A percentile compares a stretch with the other conserved stretches of the same genome.
Conservation (phyloP, 306 rosid species). For the Cercis canadensis region DNA sequence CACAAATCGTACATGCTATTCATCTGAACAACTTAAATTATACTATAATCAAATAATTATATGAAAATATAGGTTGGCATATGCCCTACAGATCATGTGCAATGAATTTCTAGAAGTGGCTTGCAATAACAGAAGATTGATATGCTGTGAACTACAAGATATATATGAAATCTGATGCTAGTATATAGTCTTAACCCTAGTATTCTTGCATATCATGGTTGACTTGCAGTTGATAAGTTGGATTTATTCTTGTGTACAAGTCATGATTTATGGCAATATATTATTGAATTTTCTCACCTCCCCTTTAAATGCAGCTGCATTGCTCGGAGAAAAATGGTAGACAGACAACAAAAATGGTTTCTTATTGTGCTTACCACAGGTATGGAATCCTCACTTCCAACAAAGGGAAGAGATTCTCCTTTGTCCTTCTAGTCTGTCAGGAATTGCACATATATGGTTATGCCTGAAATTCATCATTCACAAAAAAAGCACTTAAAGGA, state of each 20-base stretch:
- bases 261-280: conserved; percentile 22
- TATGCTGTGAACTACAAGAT: background rate
- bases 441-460: conserved; percentile 2
- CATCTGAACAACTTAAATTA: background rate
- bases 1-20: background rate
- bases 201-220: conserved; percentile 22
- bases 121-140: conserved; percentile 1
- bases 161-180: conserved; percentile 14
- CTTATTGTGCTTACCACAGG: conserved; percentile 99
- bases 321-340: conserved; percentile 90
- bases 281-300: conserved; percentile 27
- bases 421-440: background rate
- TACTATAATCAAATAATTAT: background rate
- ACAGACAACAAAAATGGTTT: conserved; percentile 92
- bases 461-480: conserved; percentile 19
- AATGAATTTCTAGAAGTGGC: conserved; percentile 4
- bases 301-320: conserved; percentile 77
- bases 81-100: background rate
- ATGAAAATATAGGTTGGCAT: background rate
- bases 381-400: conserved; percentile 47
- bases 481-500: no score
- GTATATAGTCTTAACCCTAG: conserved; percentile 14
- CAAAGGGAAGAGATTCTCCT: conserved; percentile 11
- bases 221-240: conserved; percentile 26
- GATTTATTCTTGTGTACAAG: conserved; percentile 23